phyloP scores from a whole-genome alignment of 257 asterid genomes.

The Echites panduratus region DNA sequence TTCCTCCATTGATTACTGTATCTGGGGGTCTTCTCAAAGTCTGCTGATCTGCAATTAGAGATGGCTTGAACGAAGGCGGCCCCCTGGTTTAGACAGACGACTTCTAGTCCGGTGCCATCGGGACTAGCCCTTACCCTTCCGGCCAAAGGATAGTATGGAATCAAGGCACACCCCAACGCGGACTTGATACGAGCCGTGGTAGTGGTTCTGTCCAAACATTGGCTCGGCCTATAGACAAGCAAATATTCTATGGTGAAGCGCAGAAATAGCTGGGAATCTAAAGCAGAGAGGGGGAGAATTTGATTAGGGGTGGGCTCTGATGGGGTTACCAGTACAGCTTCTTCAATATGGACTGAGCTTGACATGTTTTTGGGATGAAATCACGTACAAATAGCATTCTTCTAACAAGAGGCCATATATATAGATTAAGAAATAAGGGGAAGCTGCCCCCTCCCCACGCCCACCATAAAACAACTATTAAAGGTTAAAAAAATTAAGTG shows the following conservation, averaged over 20 bases:
- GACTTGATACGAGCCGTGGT: slow-evolving; percentile 30
- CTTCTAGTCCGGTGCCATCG: slow-evolving; percentile 56
- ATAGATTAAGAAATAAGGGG: neutral
- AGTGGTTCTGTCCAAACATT: slow-evolving; percentile 22
- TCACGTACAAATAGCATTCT: neutral
- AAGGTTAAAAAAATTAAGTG: no score
- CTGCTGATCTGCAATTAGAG: slow-evolving; percentile 28
- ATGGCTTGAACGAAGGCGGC: slow-evolving; percentile 46
- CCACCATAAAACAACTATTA: no score
- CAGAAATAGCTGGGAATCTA: slow-evolving; percentile 66
- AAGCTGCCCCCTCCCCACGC: no score
- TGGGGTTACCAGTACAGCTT: slow-evolving; percentile 46
- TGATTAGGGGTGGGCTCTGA: slow-evolving; percentile 53
- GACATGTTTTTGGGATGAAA: slow-evolving; percentile 27
- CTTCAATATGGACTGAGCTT: slow-evolving; percentile 38
- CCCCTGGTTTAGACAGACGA: slow-evolving; percentile 56
- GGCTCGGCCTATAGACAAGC: slow-evolving; percentile 38
- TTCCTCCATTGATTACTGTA: slow-evolving; percentile 38
- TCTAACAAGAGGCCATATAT: neutral
- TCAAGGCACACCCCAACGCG: slow-evolving; percentile 42
- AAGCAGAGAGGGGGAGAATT: slow-evolving; percentile 52
- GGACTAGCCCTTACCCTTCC: slow-evolving; percentile 53
- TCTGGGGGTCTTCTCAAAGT: slow-evolving; percentile 36
- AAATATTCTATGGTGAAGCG: slow-evolving; percentile 61
- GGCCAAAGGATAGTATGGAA: slow-evolving; percentile 65